Conservation (phyloP, 768 basidiomycete species). For the Amanita fuliginea region DNA sequence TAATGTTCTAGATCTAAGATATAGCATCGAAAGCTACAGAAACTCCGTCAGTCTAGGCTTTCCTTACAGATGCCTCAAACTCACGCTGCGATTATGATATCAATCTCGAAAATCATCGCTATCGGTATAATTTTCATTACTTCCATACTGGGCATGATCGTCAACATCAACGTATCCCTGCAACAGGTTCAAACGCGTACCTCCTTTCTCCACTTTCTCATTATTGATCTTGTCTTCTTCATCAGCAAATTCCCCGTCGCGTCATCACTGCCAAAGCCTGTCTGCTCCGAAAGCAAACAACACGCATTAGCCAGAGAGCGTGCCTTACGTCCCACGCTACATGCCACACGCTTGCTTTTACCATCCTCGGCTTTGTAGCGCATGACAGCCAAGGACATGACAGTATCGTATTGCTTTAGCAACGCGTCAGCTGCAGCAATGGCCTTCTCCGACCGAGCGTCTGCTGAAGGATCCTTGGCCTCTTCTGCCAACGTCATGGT, state of each 20-base stretch:
- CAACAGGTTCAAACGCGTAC: slow-evolving; percentile 13
- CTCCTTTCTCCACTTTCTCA: slow-evolving; percentile 31
- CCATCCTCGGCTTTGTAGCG: slow-evolving; percentile 30
- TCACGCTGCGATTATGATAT: background rate
- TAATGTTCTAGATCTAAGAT: background rate
- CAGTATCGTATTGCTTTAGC: slow-evolving; percentile 23
- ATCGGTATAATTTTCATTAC: slow-evolving; percentile 1
- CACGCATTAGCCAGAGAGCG: slow-evolving; percentile 26
- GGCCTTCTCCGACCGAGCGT: slow-evolving; percentile 27
- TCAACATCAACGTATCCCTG: background rate
- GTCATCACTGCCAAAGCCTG: slow-evolving; percentile 30
- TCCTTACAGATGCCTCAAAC: background rate
- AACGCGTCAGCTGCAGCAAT: slow-evolving; percentile 23
- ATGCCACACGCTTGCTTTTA: slow-evolving; percentile 21
- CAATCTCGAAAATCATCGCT: background rate
- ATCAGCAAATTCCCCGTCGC: slow-evolving; percentile 29
- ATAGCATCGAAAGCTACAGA: background rate
- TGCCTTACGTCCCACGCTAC: slow-evolving; percentile 25
- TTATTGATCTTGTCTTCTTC: slow-evolving; percentile 22
- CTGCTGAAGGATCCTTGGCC: slow-evolving; percentile 28
- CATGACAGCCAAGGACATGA: slow-evolving; percentile 24
- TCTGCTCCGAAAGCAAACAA: slow-evolving; percentile 36
- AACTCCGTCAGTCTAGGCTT: background rate
- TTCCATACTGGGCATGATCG: background rate
- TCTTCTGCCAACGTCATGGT: slow-evolving; percentile 36